Base-by-base conservation (phyloP, 2,329 filamentous ascomycete species). In the Venturia pyrina region DNA sequence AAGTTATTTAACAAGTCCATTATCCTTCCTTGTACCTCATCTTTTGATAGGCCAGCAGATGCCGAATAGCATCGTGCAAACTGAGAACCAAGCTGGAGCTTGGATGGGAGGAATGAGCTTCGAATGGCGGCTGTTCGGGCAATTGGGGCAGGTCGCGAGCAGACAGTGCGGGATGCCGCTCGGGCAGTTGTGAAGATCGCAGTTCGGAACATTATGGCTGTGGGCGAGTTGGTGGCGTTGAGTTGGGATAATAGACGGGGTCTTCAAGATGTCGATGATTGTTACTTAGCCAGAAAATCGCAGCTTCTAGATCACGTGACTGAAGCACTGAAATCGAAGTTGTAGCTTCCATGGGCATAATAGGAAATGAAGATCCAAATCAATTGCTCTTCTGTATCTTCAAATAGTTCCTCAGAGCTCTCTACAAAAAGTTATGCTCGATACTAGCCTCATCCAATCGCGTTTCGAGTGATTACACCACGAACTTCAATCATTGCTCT, bases 1-100 rank as follows among this genome's bases (percentile, higher is more conserved):
- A 98, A 99, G 78, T 93, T 93, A 82, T 92, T 89, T 79, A 99
- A 80, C 74, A 99, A 83, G 79, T 91, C 90, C 78, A 96, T 85
- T 83, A 98, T 97, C 76, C 93, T 87, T 68, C 90, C 91, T 82
- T 96, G 89, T 67, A 96, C 90, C 82, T 96, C 91, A 66, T 87
- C 83, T 83, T 92, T 89, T 73, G 86, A 83, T 70, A 98, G 85
- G 71, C 88, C 87, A 69, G 88, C 86, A 68, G 85, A 87, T 65
- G 93, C 90, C 71, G 93, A 91, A 82, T 99, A 99, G 82, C 87
- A 89, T 80, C 95, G 85, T 75, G 90, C 83, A 72, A 86, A 84
- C 73, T 83, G 83, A 77, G 83, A 81, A n/a, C 57, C 41, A 21
- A 85, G 78, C 74, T 83, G 80, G 77, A 84, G 83, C 77, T 85